These are phyloP conservation scores for Aspergillus sp. DNA, from an alignment of 2,329 filamentous ascomycete species.

Conservation along the genomic window DNA sequence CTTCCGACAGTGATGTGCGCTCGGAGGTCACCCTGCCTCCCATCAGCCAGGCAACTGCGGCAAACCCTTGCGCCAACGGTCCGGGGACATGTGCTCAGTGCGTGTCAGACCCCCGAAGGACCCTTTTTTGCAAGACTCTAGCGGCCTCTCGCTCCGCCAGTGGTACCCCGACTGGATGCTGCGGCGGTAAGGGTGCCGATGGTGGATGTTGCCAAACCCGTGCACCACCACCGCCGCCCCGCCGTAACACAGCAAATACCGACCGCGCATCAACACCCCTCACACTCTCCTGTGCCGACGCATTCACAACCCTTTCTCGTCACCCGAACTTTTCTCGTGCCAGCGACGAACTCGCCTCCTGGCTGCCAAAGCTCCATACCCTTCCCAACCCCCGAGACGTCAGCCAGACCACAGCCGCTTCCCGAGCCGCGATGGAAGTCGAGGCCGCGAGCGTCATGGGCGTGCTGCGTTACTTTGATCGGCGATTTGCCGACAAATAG, in stretches of 20 bases:
- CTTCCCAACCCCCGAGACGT: constrained; percentile 42
- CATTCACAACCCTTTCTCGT: constrained; percentile 74
- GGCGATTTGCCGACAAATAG: constrained; percentile 59
- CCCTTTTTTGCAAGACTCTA: constrained; percentile 78
- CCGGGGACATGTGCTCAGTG: constrained; percentile 80
- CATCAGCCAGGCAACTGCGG: constrained; percentile 35
- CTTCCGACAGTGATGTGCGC: constrained; percentile 58
- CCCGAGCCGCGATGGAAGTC: constrained; percentile 66
- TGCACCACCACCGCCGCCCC: constrained; percentile 24
- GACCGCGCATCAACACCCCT: constrained; percentile 37
- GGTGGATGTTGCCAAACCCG: constrained; percentile 63
- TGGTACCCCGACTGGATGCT: constrained; percentile 52
- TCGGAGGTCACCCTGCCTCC: constrained; percentile 49
- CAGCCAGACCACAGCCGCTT: constrained; percentile 16
- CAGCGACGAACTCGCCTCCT: constrained; percentile 70
- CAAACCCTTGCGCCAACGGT: constrained; percentile 59
- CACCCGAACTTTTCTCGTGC: constrained; percentile 75
- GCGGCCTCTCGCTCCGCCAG: constrained; percentile 57
- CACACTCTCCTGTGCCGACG: constrained; percentile 71
- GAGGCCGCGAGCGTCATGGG: constrained; percentile 84
- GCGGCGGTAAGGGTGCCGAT: constrained; percentile 58
- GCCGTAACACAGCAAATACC: constrained; percentile 12
- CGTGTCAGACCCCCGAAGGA: constrained; percentile 72
- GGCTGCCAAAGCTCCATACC: constrained; percentile 71
- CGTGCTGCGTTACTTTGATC: constrained; percentile 77